These are phyloP conservation scores for Entomortierella chlamydospora DNA, from an alignment of 192 early-diverging fungal genomes.

Conservation along the genomic window DNA sequence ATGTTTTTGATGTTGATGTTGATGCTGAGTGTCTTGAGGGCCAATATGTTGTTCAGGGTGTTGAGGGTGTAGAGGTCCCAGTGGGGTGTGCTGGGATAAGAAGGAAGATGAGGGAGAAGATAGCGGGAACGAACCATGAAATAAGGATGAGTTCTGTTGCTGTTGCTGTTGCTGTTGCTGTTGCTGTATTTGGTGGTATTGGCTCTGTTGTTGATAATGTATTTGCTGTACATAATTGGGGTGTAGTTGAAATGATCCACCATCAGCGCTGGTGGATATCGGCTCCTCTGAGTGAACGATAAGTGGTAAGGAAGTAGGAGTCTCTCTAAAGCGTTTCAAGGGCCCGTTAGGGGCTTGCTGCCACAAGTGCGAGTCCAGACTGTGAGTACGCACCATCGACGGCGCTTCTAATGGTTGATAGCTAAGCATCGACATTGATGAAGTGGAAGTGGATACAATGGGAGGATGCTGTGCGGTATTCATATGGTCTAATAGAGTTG, in stretches of 20 bases:
- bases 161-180: constrained; percentile 5
- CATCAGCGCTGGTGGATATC: not conserved
- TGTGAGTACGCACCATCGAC: constrained; percentile 16
- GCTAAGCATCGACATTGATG: not conserved
- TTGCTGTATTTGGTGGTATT: not conserved
- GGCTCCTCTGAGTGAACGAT: constrained; percentile 2
- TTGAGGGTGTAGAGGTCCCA: not conserved
- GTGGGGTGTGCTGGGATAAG: too few relatives aligned
- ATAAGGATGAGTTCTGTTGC: not conserved
- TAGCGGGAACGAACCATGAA: not conserved
- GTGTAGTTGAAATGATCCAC: not conserved
- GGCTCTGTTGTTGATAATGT: not conserved
- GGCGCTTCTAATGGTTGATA: not conserved
- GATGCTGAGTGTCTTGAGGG: not conserved
- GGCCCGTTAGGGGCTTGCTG: not conserved
- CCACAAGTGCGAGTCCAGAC: constrained; percentile 23
- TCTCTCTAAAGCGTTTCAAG: not conserved
- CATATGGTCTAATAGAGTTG: not conserved
- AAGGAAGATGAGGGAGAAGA: not conserved
- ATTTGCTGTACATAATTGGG: not conserved
- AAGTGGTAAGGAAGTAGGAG: not conserved
- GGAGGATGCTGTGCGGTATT: not conserved
- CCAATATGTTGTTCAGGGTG: not conserved
- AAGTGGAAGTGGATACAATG: not conserved
- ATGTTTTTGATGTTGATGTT: not conserved